phyloP scores from a whole-genome alignment of 2,329 filamentous ascomycete genomes.

The Trichophyton verrucosum region DNA sequence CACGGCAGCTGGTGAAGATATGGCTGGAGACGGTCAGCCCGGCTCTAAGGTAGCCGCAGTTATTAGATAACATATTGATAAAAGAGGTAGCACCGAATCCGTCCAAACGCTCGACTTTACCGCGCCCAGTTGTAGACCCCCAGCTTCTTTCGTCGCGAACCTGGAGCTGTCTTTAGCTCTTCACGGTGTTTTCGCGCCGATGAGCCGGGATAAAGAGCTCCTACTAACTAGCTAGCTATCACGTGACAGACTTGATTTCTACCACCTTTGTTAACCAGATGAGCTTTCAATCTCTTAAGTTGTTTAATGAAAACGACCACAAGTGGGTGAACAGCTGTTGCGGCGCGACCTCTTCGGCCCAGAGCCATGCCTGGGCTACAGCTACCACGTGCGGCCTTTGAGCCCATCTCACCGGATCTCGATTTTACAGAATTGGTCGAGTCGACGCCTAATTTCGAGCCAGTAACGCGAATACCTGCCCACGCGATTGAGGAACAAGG shows the following conservation, averaged over 20 bases:
- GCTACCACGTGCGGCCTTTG: constrained; percentile 69
- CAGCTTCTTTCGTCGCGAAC: not conserved
- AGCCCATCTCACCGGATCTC: constrained; percentile 76
- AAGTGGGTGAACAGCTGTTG: not conserved
- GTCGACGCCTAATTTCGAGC: constrained; percentile 70
- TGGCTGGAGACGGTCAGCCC: not conserved
- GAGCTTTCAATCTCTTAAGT: not conserved
- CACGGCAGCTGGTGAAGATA: not conserved
- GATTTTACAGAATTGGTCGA: constrained; percentile 67
- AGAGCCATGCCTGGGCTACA: constrained; percentile 61
- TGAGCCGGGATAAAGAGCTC: no score
- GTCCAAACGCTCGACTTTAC: not conserved
- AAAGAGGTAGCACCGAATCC: not conserved
- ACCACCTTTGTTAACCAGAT: not conserved
- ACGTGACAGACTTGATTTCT: not conserved
- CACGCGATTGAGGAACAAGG: constrained; percentile 67
- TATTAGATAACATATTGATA: not conserved
- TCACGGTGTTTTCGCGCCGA: no score
- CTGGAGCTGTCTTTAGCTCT: not conserved
- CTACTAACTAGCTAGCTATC: not conserved
- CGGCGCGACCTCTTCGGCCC: not conserved
- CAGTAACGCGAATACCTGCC: constrained; percentile 66
- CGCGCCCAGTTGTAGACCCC: not conserved
- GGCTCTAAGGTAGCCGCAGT: not conserved
- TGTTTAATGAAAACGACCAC: not conserved